Percentiles rank a stretch among this genome's conserved stretches.
phyloP scores from a whole-genome alignment of 192 early-diverging fungal species.

The Coemansia sp. region DNA sequence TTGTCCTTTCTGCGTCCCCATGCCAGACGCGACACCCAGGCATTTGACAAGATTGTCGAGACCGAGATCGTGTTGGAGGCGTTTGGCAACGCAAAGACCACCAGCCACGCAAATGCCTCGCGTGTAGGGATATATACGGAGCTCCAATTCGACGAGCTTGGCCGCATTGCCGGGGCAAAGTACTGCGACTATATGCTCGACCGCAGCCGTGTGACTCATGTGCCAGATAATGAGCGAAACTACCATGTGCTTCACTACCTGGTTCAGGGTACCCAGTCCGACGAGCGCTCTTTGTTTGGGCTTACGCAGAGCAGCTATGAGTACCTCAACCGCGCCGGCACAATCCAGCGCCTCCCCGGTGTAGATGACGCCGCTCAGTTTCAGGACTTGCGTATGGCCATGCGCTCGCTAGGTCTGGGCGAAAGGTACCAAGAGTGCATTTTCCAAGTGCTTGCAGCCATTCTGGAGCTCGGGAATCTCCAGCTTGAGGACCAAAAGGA shows the following conservation, averaged over 20 bases:
- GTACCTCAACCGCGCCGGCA: slow-evolving; percentile 47
- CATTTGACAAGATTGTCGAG: slow-evolving; percentile 69
- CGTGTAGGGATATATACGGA: slow-evolving; percentile 84
- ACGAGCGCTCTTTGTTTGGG: slow-evolving; percentile 75
- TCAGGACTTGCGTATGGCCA: slow-evolving; percentile 71
- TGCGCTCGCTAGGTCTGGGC: slow-evolving; percentile 87
- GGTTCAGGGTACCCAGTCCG: slow-evolving; percentile 75
- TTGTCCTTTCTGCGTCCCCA: slow-evolving; percentile 69
- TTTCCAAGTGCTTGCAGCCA: slow-evolving; percentile 82
- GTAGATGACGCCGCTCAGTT: slow-evolving; percentile 67
- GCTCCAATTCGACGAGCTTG: slow-evolving; percentile 91
- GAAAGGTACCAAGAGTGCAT: slow-evolving; percentile 82
- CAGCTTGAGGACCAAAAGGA: slow-evolving; percentile 74
- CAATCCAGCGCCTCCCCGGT: slow-evolving; percentile 57
- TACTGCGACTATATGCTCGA: slow-evolving; percentile 88
- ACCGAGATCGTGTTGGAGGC: slow-evolving; percentile 78
- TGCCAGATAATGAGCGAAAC: slow-evolving; percentile 72
- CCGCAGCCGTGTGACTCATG: slow-evolving; percentile 72
- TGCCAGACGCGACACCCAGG: slow-evolving; percentile 67
- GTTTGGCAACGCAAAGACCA: slow-evolving; percentile 86
- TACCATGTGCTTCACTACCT: slow-evolving; percentile 98
- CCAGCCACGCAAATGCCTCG: slow-evolving; percentile 76
- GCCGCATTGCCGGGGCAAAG: slow-evolving; percentile 84
- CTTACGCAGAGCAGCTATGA: slow-evolving; percentile 66
- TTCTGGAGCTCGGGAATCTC: slow-evolving; percentile 88